Evolutionary conservation across 1,139 yeast genomes (phyloP), one percentile per base, ranked within the genome.

Genomic region (Lodderomyces pseudojiufengensis): DNA sequence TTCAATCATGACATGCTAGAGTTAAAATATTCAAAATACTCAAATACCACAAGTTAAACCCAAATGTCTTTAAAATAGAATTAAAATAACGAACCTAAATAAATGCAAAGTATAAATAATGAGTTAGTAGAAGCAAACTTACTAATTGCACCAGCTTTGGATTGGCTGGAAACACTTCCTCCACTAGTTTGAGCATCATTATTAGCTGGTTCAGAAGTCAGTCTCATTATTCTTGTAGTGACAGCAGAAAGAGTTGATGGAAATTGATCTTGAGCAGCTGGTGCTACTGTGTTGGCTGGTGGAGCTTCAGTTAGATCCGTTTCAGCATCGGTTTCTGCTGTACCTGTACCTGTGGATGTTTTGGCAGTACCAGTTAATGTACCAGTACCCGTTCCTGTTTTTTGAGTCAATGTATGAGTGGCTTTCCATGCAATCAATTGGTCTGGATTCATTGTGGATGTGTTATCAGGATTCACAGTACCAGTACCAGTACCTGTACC

Each of bases 391-490:
- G 44, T 37, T 9, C 44, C 46, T 7, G 49, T 36, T 29, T 11
- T 31, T 7, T 4, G 27, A 13, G 15, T 25, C 12, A 13, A 9
- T 11, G 27, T 46, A 4, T n/a, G n/a, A n/a, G n/a, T n/a, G n/a
- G 39, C 35, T 8, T 24, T 9, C 29, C 39, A 46, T 15, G 32
- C 29, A 8, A 38, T 28, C 11, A 47, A 34, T 26, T 41, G 42
- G 8, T 29, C 37, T 4, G 48, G 34, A 29, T 40, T 35, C 44
- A 43, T 41, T 24, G 50, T 47, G 3, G 29, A 27, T 11, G 42
- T 39, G 4, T n/a, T 18, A 18, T 18, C 20, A n/a, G n/a, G n/a
- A n/a, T n/a, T n/a, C n/a, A n/a, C n/a, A n/a, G n/a, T n/a, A n/a
- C n/a, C n/a, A n/a, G 22, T 20, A 33, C 23, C 6, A n/a, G 12